Evolutionary conservation across 208 protist species (phyloP), one percentile per base, ranked within the genome.

Genomic region (Blechomonas ayalai): DNA sequence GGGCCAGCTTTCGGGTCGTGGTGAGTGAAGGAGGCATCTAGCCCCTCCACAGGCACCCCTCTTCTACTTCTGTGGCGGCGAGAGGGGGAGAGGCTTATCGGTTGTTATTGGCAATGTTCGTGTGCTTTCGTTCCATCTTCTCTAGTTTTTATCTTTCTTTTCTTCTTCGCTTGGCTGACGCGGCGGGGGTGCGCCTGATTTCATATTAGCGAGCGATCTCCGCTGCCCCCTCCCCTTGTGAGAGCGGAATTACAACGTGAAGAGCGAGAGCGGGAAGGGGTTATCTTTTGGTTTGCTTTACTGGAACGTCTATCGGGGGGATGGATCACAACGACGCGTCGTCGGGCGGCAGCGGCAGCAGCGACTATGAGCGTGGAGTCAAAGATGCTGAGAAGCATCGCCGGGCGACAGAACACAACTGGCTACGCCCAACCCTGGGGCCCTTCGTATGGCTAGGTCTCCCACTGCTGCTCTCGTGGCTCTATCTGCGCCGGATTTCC

Each of bases 401-500:
- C 33, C 63, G 52, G 13, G 58, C 66, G 13, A 92, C 83, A 8
- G 73, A 92, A 52, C 52, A 80, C 29, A 92, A 92, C 60, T 92
- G 83, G 79, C 38, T 92, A 22, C 75, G 77, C 25, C 61, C 77
- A 5, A 72, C 73, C 18, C 29, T 92, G 7, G 83, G 78, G 13
- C 83, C 83, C 20, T 29, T 89, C 9, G 35, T 92, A 18, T 92
- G 79, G 76, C 52, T 92, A 28, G 83, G 83, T 33, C 27, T 85
- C 16, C 83, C 83, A 0, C 34, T 92, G 33, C 41, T 73, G 22
- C 5, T 88, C 33, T 33, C 57, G 2, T 87, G 65, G 48, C 10
- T 81, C 9, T 82, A 84, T 29, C 37, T 83, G 35, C 66, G 71
- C 33, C 78, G 78, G 31, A 65, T 67, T 20, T 40, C 61, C 20